phyloP scores from a whole-genome alignment of 1,284 basidiomycete species.

The Cystobasidiaceae sp. region DNA sequence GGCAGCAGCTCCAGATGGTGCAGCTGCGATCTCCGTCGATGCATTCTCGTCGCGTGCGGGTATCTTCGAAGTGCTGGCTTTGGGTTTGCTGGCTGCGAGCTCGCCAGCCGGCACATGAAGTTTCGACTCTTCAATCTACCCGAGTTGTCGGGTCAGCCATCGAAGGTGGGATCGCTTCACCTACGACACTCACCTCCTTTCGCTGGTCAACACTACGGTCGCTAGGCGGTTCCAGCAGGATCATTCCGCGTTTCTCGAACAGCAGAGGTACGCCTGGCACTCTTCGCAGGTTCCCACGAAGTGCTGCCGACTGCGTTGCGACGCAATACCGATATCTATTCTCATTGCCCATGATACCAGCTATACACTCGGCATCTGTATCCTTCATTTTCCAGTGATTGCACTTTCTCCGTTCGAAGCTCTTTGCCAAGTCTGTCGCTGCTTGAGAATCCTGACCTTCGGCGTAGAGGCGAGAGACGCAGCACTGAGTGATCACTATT shows the following conservation, averaged over 20 bases:
- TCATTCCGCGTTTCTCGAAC: constrained; percentile 81
- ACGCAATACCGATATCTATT: constrained; percentile 89
- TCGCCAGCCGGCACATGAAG: constrained; percentile 52
- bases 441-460: constrained; percentile 64
- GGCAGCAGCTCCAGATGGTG: constrained; percentile 37
- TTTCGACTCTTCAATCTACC: constrained; percentile 39
- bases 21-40: constrained; percentile 46
- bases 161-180: background rate
- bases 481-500: constrained; percentile 94
- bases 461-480: constrained; percentile 81
- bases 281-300: constrained; percentile 60
- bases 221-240: constrained; percentile 81
- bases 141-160: too few species aligned
- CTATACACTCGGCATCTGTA: constrained; percentile 74
- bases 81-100: constrained; percentile 31
- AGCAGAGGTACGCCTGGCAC: constrained; percentile 79
- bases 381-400: constrained; percentile 70
- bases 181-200: constrained; percentile 52
- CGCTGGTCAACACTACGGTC: constrained; percentile 67
- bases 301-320: constrained; percentile 66
- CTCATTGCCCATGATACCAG: constrained; percentile 69
- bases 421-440: constrained; percentile 80
- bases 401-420: constrained; percentile 85
- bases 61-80: background rate
- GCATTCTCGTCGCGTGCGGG: constrained; percentile 48